Evolutionary conservation across 108 stramenopile species (phyloP).

Genomic region (Stephanodiscus triporus): DNA sequence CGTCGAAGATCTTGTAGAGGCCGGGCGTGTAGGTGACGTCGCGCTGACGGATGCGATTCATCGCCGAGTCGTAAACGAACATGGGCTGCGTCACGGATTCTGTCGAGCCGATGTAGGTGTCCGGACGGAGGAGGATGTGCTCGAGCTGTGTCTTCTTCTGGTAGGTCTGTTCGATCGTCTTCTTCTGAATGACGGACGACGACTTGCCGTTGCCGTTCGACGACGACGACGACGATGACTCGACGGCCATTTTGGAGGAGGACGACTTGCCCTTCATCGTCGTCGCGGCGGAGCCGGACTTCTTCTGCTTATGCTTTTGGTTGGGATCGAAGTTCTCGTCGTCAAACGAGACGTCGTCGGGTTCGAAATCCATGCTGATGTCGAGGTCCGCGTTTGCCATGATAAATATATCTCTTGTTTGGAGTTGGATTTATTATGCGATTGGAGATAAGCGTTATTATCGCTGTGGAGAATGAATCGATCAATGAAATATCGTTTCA

Average conservation of each 20-base stretch:
- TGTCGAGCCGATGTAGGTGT: constrained; percentile 92
- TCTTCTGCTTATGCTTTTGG: constrained; percentile 34
- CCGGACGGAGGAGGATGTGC: constrained; percentile 98
- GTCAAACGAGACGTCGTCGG: constrained; percentile 36
- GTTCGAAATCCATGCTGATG: constrained; percentile 38
- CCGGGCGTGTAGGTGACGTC: constrained; percentile 94
- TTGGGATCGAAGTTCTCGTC: constrained; percentile 60
- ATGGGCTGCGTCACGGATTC: constrained; percentile 85
- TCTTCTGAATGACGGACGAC: constrained; percentile 16
- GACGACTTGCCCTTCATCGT: constrained; percentile 15
- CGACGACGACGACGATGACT: neutral
- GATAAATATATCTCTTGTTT: too few species aligned
- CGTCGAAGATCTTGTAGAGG: constrained; percentile 99
- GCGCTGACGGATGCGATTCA: constrained; percentile 69
- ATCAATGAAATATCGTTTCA: too few species aligned
- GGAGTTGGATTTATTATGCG: too few species aligned
- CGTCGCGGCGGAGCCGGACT: constrained; percentile 2
- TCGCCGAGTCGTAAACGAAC: constrained; percentile 85
- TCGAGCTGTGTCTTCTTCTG: constrained; percentile 98
- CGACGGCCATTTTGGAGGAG: constrained; percentile 4
- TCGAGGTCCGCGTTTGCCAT: constrained; percentile 16
- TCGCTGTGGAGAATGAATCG: too few species aligned
- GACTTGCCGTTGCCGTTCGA: neutral
- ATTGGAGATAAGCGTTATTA: too few species aligned
- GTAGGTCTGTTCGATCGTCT: constrained; percentile 93